These are phyloP conservation scores for Sporothrix inflata DNA, from an alignment of 2,329 filamentous ascomycete species.

Conservation along the genomic window DNA sequence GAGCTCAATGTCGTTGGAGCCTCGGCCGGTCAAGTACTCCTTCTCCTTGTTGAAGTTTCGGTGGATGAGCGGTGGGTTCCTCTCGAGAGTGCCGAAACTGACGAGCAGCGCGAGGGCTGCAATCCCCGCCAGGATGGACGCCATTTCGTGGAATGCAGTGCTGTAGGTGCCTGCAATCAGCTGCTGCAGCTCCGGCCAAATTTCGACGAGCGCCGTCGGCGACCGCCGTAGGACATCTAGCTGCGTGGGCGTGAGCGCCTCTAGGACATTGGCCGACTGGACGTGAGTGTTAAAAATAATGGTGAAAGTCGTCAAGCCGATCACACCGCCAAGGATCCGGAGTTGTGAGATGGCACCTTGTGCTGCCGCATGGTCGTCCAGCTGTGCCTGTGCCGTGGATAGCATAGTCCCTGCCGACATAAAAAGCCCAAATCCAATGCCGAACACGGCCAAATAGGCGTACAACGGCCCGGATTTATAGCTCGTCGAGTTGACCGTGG, in stretches of 20 bases:
- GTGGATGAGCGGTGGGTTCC: slow-evolving; percentile 34
- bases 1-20: slow-evolving; percentile 28
- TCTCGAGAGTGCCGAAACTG: slow-evolving; percentile 34
- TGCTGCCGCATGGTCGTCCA: slow-evolving; percentile 57
- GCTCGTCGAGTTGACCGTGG: slow-evolving; percentile 44
- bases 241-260: slow-evolving; percentile 30
- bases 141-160: slow-evolving; percentile 33
- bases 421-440: slow-evolving; percentile 61
- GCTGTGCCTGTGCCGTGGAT: slow-evolving; percentile 55
- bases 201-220: slow-evolving; percentile 33
- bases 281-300: slow-evolving; percentile 58
- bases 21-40: slow-evolving; percentile 15
- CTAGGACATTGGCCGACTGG: slow-evolving; percentile 29
- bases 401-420: slow-evolving; percentile 62
- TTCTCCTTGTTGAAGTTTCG: slow-evolving; percentile 30
- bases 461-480: slow-evolving; percentile 49
- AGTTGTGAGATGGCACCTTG: slow-evolving; percentile 64
- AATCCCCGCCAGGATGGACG: slow-evolving; percentile 32
- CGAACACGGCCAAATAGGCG: slow-evolving; percentile 59
- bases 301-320: slow-evolving; percentile 63
- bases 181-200: slow-evolving; percentile 33
- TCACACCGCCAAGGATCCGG: slow-evolving; percentile 61
- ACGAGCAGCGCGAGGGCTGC: slow-evolving; percentile 31
- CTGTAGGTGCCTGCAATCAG: slow-evolving; percentile 32
- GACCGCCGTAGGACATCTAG: slow-evolving; percentile 34